phyloP scores from a whole-genome alignment of 371 early-diverging fungal species.

The Mucor mucedo region DNA sequence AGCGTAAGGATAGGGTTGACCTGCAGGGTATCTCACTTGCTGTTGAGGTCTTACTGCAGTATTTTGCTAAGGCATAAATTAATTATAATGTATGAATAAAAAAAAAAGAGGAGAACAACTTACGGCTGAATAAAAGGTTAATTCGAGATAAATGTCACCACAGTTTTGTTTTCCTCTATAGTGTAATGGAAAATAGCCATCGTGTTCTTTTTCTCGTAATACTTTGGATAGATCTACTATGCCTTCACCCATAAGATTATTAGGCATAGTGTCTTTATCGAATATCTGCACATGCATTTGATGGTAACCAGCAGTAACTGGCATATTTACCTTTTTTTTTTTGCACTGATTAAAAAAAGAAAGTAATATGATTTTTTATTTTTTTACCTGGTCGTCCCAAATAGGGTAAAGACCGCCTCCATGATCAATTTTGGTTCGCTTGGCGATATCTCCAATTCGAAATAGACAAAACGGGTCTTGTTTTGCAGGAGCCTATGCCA shows the following conservation, averaged over 20 bases:
- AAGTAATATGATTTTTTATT: not conserved
- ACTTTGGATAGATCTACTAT: conserved; percentile 35
- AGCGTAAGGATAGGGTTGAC: conserved; percentile 1
- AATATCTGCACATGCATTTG: conserved; percentile 31
- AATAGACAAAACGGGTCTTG: conserved; percentile 36
- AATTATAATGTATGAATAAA: conserved; percentile 1
- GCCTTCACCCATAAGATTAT: conserved; percentile 35
- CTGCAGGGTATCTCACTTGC: conserved; percentile 23
- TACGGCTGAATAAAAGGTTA: conserved; percentile 46
- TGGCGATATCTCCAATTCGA: conserved; percentile 20
- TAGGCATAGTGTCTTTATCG: conserved; percentile 32
- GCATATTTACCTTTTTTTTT: conserved; percentile 27
- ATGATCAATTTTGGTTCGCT: conserved; percentile 27
- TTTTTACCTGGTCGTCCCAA: conserved; percentile 44
- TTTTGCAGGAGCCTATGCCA: conserved; percentile 15
- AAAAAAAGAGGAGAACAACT: conserved; percentile 6
- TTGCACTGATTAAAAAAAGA: not conserved
- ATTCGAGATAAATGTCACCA: conserved; percentile 42
- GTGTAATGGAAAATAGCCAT: conserved; percentile 38
- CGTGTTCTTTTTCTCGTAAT: conserved; percentile 34
- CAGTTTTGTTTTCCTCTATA: conserved; percentile 18
- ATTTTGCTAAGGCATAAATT: conserved; percentile 7
- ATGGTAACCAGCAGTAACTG: conserved; percentile 26
- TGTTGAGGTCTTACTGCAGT: conserved; percentile 20
- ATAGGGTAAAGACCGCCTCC: conserved; percentile 34